Evolutionary conservation across 2,329 filamentous ascomycete species (phyloP).

Genomic region (Ascomycota sp.): DNA sequence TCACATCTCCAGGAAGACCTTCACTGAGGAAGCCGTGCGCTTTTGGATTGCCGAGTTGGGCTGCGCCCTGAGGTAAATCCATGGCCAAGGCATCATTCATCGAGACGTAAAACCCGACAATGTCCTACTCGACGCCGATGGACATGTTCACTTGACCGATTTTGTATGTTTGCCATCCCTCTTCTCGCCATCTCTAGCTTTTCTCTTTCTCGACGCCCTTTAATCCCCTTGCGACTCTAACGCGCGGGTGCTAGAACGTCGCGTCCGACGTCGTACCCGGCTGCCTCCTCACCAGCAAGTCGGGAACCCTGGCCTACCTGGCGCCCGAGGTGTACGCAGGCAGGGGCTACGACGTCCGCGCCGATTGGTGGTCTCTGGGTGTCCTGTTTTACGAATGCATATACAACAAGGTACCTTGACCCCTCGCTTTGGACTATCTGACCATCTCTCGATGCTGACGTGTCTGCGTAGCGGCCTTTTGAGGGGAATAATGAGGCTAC

Average conservation of each 20-base stretch:
- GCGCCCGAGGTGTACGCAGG: constrained; percentile 90
- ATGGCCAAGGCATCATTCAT: constrained; percentile 73
- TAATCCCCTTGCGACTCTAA: too few relatives aligned
- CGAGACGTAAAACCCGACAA: constrained; percentile 87
- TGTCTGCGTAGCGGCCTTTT: constrained; percentile 57
- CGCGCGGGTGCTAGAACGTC: constrained; percentile 64
- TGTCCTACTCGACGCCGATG: constrained; percentile 68
- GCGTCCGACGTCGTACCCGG: constrained; percentile 78
- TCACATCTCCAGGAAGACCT: constrained; percentile 93
- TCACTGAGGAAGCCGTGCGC: constrained; percentile 87
- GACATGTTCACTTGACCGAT: constrained; percentile 91
- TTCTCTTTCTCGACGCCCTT: too few relatives aligned
- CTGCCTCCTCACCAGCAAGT: constrained; percentile 80
- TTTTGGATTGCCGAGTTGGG: constrained; percentile 95
- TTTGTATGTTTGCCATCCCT: constrained; percentile 43
- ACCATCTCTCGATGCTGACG: constrained; percentile 1
- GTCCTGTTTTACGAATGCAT: constrained; percentile 99
- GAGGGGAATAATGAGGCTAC: constrained; percentile 72
- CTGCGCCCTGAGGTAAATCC: constrained; percentile 75
- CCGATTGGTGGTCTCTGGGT: constrained; percentile 97
- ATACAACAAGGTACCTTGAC: constrained; percentile 66
- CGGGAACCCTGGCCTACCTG: constrained; percentile 85
- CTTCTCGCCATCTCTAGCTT: constrained; percentile 5
- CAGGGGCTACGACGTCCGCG: constrained; percentile 70
- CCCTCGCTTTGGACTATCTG: neutral